Base-by-base conservation (phyloP, 306 rosid genomes). In the Dalbergia cultrata region DNA sequence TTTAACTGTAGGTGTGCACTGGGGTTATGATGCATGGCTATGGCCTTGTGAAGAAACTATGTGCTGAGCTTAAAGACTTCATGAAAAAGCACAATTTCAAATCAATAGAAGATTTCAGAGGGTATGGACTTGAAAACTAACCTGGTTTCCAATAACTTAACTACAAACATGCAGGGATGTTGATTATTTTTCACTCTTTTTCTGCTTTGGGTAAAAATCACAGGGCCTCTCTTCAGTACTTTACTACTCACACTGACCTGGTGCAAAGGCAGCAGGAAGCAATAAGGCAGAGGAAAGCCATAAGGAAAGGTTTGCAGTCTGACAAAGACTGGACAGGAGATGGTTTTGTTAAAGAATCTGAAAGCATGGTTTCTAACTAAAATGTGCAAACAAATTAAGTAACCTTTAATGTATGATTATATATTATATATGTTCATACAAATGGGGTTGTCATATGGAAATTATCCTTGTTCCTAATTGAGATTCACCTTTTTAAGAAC, bases 1-100 rank as follows among this genome's bases (percentile, higher is more conserved):
- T 54, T 6, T 14, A 77, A 47, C 71, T 81, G 82, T 78, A 93
- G 99, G 98, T 91, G 18, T 95, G 99, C 83, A 95, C 99, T 7
- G 99, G 98, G 67, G 99, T 95, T 82, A 95, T 95, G 99, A 93
- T 93, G 98, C 98, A 95, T 54, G 98, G 99, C 16, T 95, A 95
- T 69, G 92, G 99, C 80, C 84, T 95, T 67, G 99, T 95, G 86
- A 95, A 90, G 91, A 86, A 90, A 81, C 96, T 95, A 16, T 87
- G 89, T 79, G 77, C 72, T 9, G 99, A 95, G 85, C 96, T 95
- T 64, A 66, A 89, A 87, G 99, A 90, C 80, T 95, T 95, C 72
- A 95, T 93, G 99, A 90, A 80, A 81, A 75, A 69, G 37, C 99
- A 95, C 87, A 89, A 91, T 82, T 95, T 95, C 85, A 84, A 87